A percentile compares a stretch with the other conserved stretches of the same genome.
phyloP scores from a whole-genome alignment of 352 stramenopile species.

The Globisporangium emineosum region DNA sequence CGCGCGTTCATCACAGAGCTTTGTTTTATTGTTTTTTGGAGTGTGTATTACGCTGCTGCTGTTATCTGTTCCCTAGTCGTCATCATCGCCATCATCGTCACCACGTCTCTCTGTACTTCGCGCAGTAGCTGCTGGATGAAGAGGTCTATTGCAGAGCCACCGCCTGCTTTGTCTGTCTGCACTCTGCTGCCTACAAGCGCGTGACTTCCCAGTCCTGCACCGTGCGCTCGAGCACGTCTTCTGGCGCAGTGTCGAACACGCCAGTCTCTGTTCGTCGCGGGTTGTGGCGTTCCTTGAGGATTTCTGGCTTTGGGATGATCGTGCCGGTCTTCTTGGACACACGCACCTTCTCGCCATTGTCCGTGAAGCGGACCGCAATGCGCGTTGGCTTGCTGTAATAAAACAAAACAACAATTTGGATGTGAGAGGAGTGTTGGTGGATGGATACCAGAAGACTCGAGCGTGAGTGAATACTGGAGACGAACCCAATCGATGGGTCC shows the following conservation, averaged over 20 bases:
- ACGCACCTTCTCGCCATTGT: slow-evolving; percentile 93
- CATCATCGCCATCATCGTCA: not conserved
- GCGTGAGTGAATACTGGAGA: not conserved
- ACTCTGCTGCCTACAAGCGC: slow-evolving; percentile 39
- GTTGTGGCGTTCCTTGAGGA: slow-evolving; percentile 86
- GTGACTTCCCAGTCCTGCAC: slow-evolving; percentile 77
- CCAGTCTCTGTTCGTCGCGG: slow-evolving; percentile 82
- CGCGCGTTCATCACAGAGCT: not conserved
- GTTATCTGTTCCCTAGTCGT: not conserved
- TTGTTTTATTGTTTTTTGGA: not conserved
- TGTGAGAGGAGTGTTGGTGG: not conserved
- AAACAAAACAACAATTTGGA: too few relatives aligned
- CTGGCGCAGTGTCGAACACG: slow-evolving; percentile 72
- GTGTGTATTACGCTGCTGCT: slow-evolving; percentile 7
- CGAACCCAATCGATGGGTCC: slow-evolving; percentile 68
- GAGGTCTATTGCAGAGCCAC: not conserved
- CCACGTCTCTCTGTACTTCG: not conserved
- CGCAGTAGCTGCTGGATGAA: too few relatives aligned
- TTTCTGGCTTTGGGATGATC: slow-evolving; percentile 93
- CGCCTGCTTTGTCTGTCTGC: not conserved
- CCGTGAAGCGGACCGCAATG: slow-evolving; percentile 80
- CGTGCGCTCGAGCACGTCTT: slow-evolving; percentile 79
- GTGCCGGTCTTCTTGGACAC: slow-evolving; percentile 94
- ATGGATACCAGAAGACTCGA: not conserved
- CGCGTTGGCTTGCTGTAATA: slow-evolving; percentile 61